Evolutionary conservation across 1,284 basidiomycete genomes (phyloP).

Genomic region (Sporisorium reilianum): DNA sequence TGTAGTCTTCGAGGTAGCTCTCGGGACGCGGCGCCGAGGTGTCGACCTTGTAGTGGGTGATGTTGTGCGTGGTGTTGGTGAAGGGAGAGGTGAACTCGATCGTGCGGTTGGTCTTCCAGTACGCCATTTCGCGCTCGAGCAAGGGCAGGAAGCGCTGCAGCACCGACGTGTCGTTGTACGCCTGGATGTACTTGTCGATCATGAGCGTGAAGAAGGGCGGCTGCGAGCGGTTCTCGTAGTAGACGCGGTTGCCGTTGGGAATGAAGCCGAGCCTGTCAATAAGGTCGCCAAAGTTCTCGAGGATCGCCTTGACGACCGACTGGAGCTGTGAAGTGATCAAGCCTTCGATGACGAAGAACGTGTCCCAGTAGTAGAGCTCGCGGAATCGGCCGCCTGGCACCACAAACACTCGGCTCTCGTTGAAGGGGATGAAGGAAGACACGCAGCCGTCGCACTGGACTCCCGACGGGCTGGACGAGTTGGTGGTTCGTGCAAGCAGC

Average conservation of each 20-base stretch:
- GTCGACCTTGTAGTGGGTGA: constrained; percentile 77
- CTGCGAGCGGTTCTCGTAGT: constrained; percentile 86
- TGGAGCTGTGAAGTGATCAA: constrained; percentile 82
- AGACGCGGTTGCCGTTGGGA: constrained; percentile 88
- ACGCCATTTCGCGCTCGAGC: constrained; percentile 81
- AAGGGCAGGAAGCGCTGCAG: constrained; percentile 77
- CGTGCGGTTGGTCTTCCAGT: constrained; percentile 84
- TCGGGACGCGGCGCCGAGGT: constrained; percentile 92
- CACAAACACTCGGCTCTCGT: constrained; percentile 81
- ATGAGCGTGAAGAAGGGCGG: constrained; percentile 79
- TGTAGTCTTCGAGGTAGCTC: constrained; percentile 77
- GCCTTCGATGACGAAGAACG: constrained; percentile 72
- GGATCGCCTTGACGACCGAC: constrained; percentile 77
- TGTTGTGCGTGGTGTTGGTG: constrained; percentile 76
- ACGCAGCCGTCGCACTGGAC: constrained; percentile 76
- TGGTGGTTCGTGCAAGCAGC: constrained; percentile 80
- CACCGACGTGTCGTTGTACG: constrained; percentile 76
- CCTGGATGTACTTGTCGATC: constrained; percentile 77
- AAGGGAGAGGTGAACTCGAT: constrained; percentile 80
- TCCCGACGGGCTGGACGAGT: constrained; percentile 75
- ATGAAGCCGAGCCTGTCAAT: constrained; percentile 95
- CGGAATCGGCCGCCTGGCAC: constrained; percentile 84
- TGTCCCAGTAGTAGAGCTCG: constrained; percentile 67
- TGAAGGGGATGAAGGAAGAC: constrained; percentile 86
- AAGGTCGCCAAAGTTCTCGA: constrained; percentile 75